Percentiles rank a stretch among this genome's conserved stretches.
phyloP scores from a whole-genome alignment of 2,329 filamentous ascomycete genomes.

The Fusarium sp. region DNA sequence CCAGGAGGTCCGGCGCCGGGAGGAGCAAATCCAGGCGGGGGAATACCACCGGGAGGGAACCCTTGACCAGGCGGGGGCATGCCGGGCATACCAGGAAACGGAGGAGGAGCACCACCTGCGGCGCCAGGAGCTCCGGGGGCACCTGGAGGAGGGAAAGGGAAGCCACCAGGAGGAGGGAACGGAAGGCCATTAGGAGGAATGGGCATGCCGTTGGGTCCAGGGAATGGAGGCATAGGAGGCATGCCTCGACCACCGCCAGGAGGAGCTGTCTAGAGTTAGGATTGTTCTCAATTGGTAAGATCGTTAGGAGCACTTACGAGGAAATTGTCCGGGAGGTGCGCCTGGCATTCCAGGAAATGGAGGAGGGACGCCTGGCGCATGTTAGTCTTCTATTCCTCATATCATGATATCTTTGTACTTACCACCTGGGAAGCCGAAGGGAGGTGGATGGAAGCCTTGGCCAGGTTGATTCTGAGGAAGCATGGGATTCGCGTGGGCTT shows the following conservation, averaged over 20 bases:
- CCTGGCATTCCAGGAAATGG: constrained; percentile 67
- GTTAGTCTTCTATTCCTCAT: constrained; percentile 16
- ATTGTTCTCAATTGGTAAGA: background rate
- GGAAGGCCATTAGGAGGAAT: constrained; percentile 57
- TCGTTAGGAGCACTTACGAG: constrained; percentile 61
- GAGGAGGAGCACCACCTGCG: constrained; percentile 44
- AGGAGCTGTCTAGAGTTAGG: constrained; percentile 51
- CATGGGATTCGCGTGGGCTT: constrained; percentile 87
- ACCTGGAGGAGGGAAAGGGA: constrained; percentile 55
- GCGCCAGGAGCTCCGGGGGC: constrained; percentile 49
- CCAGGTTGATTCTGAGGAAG: constrained; percentile 75
- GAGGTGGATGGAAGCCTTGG: constrained; percentile 61
- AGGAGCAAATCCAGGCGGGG: constrained; percentile 51
- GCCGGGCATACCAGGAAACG: constrained; percentile 51
- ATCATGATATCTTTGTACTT: constrained; percentile 46
- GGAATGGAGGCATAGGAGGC: constrained; percentile 58
- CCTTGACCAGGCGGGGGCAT: constrained; percentile 57
- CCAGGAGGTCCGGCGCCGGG: constrained; percentile 53
- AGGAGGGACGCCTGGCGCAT: constrained; percentile 63
- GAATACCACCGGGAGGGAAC: constrained; percentile 53
- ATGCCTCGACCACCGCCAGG: constrained; percentile 65
- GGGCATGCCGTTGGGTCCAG: constrained; percentile 58
- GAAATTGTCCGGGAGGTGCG: constrained; percentile 54
- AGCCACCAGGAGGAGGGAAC: constrained; percentile 42
- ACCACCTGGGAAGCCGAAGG: constrained; percentile 73